Evolutionary conservation across 2,329 filamentous ascomycete genomes (phyloP), one percentile per base, ranked within the genome.

Genomic region (Nemania abortiva): DNA sequence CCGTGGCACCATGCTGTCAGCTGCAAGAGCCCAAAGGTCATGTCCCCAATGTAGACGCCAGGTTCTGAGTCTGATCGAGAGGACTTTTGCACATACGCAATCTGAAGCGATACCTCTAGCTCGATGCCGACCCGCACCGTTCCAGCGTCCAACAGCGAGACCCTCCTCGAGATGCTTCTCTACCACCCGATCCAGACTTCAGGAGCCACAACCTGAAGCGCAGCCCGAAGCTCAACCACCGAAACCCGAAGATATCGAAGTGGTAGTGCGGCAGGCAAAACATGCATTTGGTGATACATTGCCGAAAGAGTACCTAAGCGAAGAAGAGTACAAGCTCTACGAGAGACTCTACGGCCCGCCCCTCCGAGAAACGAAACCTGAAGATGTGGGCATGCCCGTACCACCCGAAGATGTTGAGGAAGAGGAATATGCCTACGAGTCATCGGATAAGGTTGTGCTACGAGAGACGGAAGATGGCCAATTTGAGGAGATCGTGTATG

Each of bases 321-420:
- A 70, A 1, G 65, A 72, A 27, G 71, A 73, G 53, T 73, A 73
- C 58, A 67, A 67, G 53, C 27, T 73, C 13, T 73, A 73, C 29
- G 22, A n/a, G 29, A 65, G 71, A 53, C 61, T 72, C 2, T 73
- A 72, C 50, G 71, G 71, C 20, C 59, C 70, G 6, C 71, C 71
- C 4, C 63, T 72, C 22, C 71, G 71, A 57, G 68, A 72, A 65
- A 65, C 73, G 24, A 50, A 60, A 24, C 57, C 65, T 15, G 69
- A 71, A 42, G 83, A 87, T 5, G 83, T 88, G 64, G 91, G 93
- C 77, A 83, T 84, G 11, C 82, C 91, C 7, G 93, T 93, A 37
- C 88, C 88, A 9, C 97, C 94, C 79, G 91, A 94, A 70, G 90
- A 96, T 75, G 90, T 87, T 0, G 81, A 98, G 27, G 95, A 95